Conservation (phyloP, 73 alveolate genomes). For the Uronychia binucleata region DNA sequence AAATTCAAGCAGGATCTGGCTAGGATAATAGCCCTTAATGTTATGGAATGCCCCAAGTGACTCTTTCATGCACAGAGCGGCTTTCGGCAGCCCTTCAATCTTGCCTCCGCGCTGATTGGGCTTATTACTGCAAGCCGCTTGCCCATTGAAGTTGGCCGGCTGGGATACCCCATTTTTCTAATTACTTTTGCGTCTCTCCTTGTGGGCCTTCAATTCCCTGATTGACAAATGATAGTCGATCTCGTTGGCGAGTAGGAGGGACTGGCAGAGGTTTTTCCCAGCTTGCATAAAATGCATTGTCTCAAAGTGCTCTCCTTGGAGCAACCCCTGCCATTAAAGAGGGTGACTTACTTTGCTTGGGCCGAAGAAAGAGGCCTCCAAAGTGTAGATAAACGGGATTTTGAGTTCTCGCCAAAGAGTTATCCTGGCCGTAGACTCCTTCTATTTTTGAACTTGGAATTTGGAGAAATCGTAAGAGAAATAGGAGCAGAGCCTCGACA, state of each 20-base stretch:
- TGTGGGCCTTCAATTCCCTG: background rate
- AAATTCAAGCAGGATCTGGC: background rate
- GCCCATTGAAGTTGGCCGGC: too few species aligned
- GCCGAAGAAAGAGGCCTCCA: slow-evolving; percentile 83
- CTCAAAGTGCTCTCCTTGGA: slow-evolving; percentile 62
- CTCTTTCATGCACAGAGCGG: too few species aligned
- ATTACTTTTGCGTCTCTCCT: slow-evolving; percentile 7
- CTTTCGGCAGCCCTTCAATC: too few species aligned
- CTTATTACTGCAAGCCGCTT: too few species aligned
- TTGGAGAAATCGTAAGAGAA: slow-evolving; percentile 9
- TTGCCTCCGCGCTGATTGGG: too few species aligned
- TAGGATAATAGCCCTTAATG: background rate
- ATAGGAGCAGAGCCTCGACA: slow-evolving; percentile 26
- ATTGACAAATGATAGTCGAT: slow-evolving; percentile 23
- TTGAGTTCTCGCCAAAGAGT: slow-evolving; percentile 79
- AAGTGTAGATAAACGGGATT: slow-evolving; percentile 69
- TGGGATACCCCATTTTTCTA: background rate
- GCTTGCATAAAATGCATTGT: slow-evolving; percentile 66
- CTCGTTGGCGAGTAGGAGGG: slow-evolving; percentile 19
- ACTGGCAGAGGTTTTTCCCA: slow-evolving; percentile 68
- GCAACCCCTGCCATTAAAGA: slow-evolving; percentile 25
- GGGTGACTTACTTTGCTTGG: slow-evolving; percentile 16
- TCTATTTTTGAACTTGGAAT: slow-evolving; percentile 47
- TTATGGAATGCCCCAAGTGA: background rate
- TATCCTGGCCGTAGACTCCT: slow-evolving; percentile 84